Conservation (phyloP, 768 basidiomycete genomes). For the Hygrophoropsis aurantiaca region DNA sequence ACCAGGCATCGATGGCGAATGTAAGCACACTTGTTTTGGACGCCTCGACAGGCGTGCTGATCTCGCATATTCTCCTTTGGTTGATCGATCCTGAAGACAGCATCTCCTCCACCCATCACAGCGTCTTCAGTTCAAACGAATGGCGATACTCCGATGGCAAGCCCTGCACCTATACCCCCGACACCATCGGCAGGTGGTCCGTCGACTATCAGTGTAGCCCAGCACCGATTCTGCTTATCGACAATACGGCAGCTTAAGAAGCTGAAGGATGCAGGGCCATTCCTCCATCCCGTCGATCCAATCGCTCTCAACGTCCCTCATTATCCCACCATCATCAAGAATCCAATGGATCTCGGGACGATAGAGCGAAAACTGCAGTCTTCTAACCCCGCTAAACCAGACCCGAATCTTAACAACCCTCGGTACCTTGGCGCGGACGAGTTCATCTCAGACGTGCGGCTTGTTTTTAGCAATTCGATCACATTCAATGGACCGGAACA, state of each 20-base stretch:
- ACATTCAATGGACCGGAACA: conserved; percentile 96
- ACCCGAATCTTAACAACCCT: conserved; percentile 66
- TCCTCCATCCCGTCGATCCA: conserved; percentile 86
- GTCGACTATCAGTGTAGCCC: conserved; percentile 58
- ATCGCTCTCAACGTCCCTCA: conserved; percentile 83
- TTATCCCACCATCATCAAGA: conserved; percentile 82
- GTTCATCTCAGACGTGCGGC: conserved; percentile 80
- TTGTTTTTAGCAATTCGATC: conserved; percentile 85
- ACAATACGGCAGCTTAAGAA: conserved; percentile 84
- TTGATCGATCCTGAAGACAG: conserved; percentile 53
- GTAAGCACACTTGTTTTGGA: conserved; percentile 55
- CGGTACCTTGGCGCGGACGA: conserved; percentile 78
- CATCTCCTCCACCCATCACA: conserved; percentile 72
- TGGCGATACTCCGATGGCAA: conserved; percentile 16
- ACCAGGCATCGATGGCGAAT: conserved; percentile 71
- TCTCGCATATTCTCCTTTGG: conserved; percentile 27
- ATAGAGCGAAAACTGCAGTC: conserved; percentile 84
- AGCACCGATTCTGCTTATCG: conserved; percentile 78
- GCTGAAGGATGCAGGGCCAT: conserved; percentile 78
- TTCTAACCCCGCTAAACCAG: conserved; percentile 79
- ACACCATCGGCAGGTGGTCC: conserved; percentile 6
- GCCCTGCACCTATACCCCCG: conserved; percentile 12
- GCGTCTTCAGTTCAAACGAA: conserved; percentile 32
- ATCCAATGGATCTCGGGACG: conserved; percentile 93
- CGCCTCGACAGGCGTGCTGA: conserved; percentile 58